Percentiles rank a stretch among this genome's conserved stretches.
phyloP scores from a whole-genome alignment of 768 basidiomycete genomes.

The Favolaschia claudopus region DNA sequence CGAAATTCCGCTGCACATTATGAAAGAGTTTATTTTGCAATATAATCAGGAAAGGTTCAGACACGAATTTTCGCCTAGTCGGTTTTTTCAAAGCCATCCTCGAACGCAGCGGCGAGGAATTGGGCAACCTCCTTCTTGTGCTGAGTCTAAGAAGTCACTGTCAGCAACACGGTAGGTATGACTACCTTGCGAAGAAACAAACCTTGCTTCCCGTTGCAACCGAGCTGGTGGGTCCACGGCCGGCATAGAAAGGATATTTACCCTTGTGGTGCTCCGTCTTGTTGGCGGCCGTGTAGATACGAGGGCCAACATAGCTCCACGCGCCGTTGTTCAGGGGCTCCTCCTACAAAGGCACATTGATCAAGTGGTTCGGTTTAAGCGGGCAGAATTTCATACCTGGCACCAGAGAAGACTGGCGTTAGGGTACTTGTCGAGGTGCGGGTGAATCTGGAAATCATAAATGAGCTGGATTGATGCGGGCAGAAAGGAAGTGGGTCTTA shows the following conservation, averaged over 20 bases:
- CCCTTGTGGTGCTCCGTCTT: conserved; percentile 90
- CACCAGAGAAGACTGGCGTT: conserved; percentile 95
- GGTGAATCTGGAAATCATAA: conserved; percentile 68
- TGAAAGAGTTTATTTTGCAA: background rate
- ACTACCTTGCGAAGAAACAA: conserved; percentile 22
- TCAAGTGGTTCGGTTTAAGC: conserved; percentile 1
- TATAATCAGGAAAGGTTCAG: conserved; percentile 28
- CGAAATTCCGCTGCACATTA: background rate
- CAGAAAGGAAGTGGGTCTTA: conserved; percentile 42
- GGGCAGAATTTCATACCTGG: conserved; percentile 57
- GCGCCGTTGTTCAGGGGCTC: conserved; percentile 97
- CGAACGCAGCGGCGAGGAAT: conserved; percentile 72
- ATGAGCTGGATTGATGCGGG: conserved; percentile 11
- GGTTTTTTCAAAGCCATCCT: conserved; percentile 32
- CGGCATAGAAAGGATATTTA: conserved; percentile 92
- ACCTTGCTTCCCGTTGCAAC: conserved; percentile 94
- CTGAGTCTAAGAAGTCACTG: conserved; percentile 54
- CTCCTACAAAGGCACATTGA: conserved; percentile 61
- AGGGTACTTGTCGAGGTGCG: conserved; percentile 95
- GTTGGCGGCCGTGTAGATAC: conserved; percentile 92
- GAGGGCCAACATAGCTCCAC: conserved; percentile 95
- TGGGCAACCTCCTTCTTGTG: conserved; percentile 93
- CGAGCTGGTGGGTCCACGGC: conserved; percentile 90
- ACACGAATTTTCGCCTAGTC: conserved; percentile 17
- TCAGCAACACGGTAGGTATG: too few species aligned